phyloP scores from a whole-genome alignment of 202 grass and related monocot genomes.

The Saccharum hybrid region DNA sequence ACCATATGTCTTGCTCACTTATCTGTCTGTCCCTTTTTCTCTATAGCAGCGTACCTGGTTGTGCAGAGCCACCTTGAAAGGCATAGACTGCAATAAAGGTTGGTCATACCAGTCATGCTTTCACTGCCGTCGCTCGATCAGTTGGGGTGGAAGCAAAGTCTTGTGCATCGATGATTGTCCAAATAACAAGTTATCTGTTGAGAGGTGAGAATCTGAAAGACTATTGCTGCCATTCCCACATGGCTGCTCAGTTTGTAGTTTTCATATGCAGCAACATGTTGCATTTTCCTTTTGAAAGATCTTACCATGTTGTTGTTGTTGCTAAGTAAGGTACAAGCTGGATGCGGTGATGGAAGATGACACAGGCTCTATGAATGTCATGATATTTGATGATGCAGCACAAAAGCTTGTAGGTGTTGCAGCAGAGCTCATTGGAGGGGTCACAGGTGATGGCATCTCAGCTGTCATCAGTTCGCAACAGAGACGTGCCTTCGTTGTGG shows the following conservation, averaged over 20 bases:
- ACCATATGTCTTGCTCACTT: background rate
- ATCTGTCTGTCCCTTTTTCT: background rate
- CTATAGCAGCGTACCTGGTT: background rate
- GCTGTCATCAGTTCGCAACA: background rate
- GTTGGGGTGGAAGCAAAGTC: background rate
- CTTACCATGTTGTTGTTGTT: background rate
- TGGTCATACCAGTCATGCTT: slow-evolving; percentile 21
- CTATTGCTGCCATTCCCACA: background rate
- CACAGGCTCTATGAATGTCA: slow-evolving; percentile 22
- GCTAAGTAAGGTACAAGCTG: slow-evolving; percentile 37
- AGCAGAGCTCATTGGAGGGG: background rate
- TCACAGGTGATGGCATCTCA: background rate
- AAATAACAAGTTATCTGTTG: background rate
- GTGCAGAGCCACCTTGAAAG: slow-evolving; percentile 25
- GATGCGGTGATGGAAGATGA: slow-evolving; percentile 5
- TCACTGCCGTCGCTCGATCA: background rate
- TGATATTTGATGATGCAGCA: slow-evolving; percentile 11
- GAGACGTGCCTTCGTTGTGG: background rate
- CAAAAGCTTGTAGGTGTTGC: background rate
- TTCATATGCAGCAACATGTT: background rate
- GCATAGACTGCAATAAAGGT: background rate
- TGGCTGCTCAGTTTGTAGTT: background rate
- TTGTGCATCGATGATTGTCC: background rate
- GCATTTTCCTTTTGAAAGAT: background rate
- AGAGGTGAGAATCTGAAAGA: slow-evolving; percentile 1